These are phyloP conservation scores for Calamus simplicifolius DNA, from an alignment of 176 grass and related monocot genomes.

Conservation along the genomic window DNA sequence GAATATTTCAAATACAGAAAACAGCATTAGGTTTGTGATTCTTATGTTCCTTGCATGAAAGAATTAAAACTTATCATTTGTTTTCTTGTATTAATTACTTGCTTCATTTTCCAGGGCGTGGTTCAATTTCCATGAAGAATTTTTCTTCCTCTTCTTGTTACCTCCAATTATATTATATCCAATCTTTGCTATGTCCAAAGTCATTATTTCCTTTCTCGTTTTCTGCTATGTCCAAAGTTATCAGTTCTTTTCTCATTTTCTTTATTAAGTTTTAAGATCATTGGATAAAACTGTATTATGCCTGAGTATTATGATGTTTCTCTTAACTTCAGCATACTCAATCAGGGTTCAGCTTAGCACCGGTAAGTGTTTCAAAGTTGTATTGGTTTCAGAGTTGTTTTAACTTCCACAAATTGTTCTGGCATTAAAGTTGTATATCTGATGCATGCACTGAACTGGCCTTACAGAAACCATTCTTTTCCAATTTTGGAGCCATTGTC, in stretches of 20 bases:
- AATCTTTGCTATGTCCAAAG: slow-evolving; percentile 29
- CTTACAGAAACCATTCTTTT: slow-evolving; percentile 95
- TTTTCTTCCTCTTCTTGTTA: slow-evolving; percentile 98
- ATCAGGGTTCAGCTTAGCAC: slow-evolving; percentile 98
- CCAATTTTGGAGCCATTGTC: slow-evolving; percentile 96
- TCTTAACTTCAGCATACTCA: slow-evolving; percentile 83
- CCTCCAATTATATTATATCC: slow-evolving; percentile 99
- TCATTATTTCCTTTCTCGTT: slow-evolving; percentile 5
- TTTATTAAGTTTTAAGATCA: neutral
- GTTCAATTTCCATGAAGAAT: slow-evolving; percentile 99
- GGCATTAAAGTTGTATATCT: slow-evolving; percentile 10
- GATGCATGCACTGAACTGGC: slow-evolving; percentile 4
- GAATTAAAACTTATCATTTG: slow-evolving; percentile 4
- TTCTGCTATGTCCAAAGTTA: slow-evolving; percentile 5
- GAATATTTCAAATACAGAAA: slow-evolving; percentile 94
- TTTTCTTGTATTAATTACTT: neutral
- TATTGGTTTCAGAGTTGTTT: neutral
- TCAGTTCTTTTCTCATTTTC: slow-evolving; percentile 6
- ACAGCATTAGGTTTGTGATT: slow-evolving; percentile 67
- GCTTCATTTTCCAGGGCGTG: slow-evolving; percentile 53
- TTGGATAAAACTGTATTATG: no score
- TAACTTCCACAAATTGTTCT: neutral
- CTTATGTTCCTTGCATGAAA: neutral
- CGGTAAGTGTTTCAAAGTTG: slow-evolving; percentile 46
- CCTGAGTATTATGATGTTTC: slow-evolving; percentile 20